Evolutionary conservation across 768 basidiomycete species (phyloP), one percentile per base, ranked within the genome.

Genomic region (Boletus eberwhitei): DNA sequence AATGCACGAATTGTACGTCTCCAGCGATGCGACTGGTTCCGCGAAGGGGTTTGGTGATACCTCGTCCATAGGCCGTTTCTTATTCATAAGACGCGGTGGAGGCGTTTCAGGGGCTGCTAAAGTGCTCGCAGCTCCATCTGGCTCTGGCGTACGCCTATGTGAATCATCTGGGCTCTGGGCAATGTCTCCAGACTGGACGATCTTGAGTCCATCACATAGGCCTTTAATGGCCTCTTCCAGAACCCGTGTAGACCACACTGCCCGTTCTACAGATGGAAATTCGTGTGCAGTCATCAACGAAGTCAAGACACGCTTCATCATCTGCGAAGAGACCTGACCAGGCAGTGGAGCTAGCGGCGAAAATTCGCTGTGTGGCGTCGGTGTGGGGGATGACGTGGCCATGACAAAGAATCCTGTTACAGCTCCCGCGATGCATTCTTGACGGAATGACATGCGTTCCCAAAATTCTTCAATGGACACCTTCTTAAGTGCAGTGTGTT

Each of bases 391-490:
- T 45, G 77, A 75, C 59, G 78, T 73, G 31, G 81, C 77, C 59
- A 89, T 61, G n/a, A 83, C 81, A 67, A 98, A 98, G 75, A 99
- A 99, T 0, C 90, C 96, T 3, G 94, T 98, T 16, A 96, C 82
- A 2, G 90, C 88, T 2, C 95, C 94, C 35, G 86, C 81, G 42
- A 88, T 80, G 66, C 96, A 98, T 71, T 99, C 97, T 67, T 98
- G 96, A 26, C 97, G 81, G 71, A 90, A 96, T 38, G 87, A 92
- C 88, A 99, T 94, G 16, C 93, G 82, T 71, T 97, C 94, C 95
- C 96, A 99, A 71, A 95, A 99, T 65, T 97, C 95, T 38, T 87
- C 87, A 37, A 81, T 63, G 0, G 74, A 72, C 46, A 91, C 86
- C 57, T 75, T 80, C 16, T 67, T 74, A 49, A 91, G 74, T 63